Conservation (phyloP, 164 flowering plant genomes). For the Annona cherimola region DNA sequence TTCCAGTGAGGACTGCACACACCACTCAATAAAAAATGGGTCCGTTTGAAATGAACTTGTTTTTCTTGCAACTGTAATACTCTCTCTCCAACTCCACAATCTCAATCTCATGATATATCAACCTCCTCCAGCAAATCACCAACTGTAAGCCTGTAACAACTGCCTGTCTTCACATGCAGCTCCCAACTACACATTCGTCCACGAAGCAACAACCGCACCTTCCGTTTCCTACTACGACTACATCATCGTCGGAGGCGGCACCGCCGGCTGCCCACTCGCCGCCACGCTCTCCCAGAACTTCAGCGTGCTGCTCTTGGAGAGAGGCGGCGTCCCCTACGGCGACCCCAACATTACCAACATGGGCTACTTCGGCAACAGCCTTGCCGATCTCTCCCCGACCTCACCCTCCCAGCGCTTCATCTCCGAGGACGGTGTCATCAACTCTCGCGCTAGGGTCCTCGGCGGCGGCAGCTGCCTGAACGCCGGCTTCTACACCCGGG, state of each 20-base stretch:
- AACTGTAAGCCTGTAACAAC: too few relatives aligned
- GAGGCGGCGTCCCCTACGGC: conserved; percentile 72
- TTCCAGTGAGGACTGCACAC: too few relatives aligned
- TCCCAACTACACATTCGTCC: conserved; percentile 50
- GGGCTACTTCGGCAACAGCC: conserved; percentile 24
- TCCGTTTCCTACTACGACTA: conserved; percentile 38
- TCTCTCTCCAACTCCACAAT: too few relatives aligned
- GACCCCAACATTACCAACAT: conserved; percentile 40
- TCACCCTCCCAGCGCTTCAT: conserved; percentile 59
- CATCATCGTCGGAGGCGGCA: conserved; percentile 83
- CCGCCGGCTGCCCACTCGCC: conserved; percentile 71
- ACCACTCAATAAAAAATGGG: too few relatives aligned
- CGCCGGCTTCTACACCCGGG: conserved; percentile 72
- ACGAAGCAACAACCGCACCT: conserved; percentile 54
- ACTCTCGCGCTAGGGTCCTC: conserved; percentile 53
- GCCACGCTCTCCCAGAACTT: conserved; percentile 63
- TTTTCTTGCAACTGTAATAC: too few relatives aligned
- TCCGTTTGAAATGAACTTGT: too few relatives aligned
- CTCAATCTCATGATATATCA: too few relatives aligned
- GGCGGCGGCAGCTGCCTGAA: conserved; percentile 79
- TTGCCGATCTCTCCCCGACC: conserved; percentile 34
- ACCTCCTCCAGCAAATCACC: too few relatives aligned
- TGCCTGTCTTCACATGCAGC: conserved; percentile 24
- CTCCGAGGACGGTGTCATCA: conserved; percentile 72
- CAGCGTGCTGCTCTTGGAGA: conserved; percentile 52